Percentiles rank a stretch among this genome's conserved stretches.
These are phyloP conservation scores for Heliamphora ciliata DNA, from an alignment of 179 eudicot genomes.

Conservation along the genomic window DNA sequence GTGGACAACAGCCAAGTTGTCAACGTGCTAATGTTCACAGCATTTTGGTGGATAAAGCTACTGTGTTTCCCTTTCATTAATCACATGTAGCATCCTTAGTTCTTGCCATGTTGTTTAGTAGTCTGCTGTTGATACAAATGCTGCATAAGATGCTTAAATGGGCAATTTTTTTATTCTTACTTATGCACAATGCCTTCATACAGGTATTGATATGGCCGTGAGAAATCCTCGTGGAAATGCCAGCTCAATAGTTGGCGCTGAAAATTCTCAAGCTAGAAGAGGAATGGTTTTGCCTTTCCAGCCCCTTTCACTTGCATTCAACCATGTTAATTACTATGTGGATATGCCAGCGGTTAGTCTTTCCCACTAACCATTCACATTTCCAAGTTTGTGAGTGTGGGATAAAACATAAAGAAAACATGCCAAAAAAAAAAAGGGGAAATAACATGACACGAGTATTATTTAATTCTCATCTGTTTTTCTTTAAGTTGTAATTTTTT, in stretches of 20 bases:
- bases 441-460: no score
- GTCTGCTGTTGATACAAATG: neutral
- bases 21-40: no score
- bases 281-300: conserved; percentile 85
- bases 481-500: no score
- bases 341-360: conserved; percentile 81
- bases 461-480: no score
- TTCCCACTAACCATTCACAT: neutral
- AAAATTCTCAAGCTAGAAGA: conserved; percentile 14
- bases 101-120: no score
- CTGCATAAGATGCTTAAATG: neutral
- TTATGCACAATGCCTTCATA: neutral
- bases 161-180: neutral
- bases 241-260: neutral
- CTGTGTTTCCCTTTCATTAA: no score
- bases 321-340: conserved; percentile 67
- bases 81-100: no score
- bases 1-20: no score
- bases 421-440: no score
- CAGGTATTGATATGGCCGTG: conserved; percentile 20
- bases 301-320: conserved; percentile 71
- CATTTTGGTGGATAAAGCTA: no score
- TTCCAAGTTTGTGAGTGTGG: neutral
- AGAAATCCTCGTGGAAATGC: conserved; percentile 11
- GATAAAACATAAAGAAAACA: no score